These are phyloP conservation scores for Cupressus sempervirens DNA, from an alignment of 75 land plant genomes.

Conservation along the genomic window DNA sequence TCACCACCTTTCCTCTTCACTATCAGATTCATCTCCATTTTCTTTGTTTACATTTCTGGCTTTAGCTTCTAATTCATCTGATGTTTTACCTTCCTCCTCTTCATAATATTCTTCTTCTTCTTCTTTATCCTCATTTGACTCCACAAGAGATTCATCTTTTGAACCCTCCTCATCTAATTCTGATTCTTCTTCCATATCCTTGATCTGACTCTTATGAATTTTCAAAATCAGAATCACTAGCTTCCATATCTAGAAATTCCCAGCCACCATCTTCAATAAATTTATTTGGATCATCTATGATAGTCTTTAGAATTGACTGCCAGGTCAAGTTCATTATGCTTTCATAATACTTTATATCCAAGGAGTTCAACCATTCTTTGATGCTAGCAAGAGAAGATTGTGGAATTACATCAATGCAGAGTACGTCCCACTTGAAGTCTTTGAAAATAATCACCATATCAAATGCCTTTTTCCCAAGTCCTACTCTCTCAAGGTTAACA, in stretches of 20 bases:
- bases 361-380: too few relatives aligned
- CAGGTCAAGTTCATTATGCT: too few relatives aligned
- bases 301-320: slow-evolving; percentile 89
- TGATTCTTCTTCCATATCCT: too few relatives aligned
- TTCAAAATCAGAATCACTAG: slow-evolving; percentile 85
- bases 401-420: slow-evolving; percentile 92
- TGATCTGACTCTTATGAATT: too few relatives aligned
- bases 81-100: too few relatives aligned
- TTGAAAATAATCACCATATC: slow-evolving; percentile 96
- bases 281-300: slow-evolving; percentile 91
- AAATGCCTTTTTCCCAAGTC: slow-evolving; percentile 95
- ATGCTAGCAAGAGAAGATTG: too few relatives aligned
- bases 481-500: slow-evolving; percentile 92
- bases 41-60: too few relatives aligned
- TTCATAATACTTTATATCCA: too few relatives aligned
- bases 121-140: slow-evolving; percentile 77
- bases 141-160: slow-evolving; percentile 86
- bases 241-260: slow-evolving; percentile 94
- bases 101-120: too few relatives aligned
- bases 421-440: slow-evolving; percentile 85
- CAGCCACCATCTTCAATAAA: slow-evolving; percentile 94
- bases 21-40: too few relatives aligned
- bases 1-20: slow-evolving; percentile 64
- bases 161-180: slow-evolving; percentile 71
- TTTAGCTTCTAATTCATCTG: too few relatives aligned